Evolutionary conservation across 768 basidiomycete genomes (phyloP).

Genomic region (Lentinula sp.): DNA sequence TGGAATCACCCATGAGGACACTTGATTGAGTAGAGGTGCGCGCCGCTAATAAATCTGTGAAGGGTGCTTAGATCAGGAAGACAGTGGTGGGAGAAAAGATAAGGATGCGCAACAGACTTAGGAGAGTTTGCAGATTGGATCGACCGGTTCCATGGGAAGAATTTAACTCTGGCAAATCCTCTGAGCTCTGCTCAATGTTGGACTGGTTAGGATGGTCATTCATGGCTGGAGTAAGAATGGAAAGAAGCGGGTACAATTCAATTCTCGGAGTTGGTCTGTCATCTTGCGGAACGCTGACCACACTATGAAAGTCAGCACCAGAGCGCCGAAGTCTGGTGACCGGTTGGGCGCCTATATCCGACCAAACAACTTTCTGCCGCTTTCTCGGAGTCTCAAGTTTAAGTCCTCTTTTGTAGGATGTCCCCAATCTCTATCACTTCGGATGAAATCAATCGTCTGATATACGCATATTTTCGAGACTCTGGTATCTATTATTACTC

Average conservation of each 20-base stretch:
- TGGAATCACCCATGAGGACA: neutral
- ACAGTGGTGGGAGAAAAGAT: neutral
- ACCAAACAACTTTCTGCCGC: neutral
- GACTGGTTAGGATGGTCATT: neutral
- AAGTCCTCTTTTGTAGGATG: constrained; percentile 14
- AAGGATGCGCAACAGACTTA: neutral
- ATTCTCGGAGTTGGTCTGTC: neutral
- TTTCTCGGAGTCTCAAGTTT: neutral
- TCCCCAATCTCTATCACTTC: constrained; percentile 61
- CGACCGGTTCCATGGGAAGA: neutral
- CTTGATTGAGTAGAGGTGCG: neutral
- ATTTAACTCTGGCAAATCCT: neutral
- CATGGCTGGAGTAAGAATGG: neutral
- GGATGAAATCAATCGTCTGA: constrained; percentile 81
- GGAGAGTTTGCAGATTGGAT: neutral
- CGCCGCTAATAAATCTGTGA: neutral
- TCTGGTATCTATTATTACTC: constrained; percentile 47
- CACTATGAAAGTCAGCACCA: too few relatives aligned
- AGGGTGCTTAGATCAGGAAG: neutral
- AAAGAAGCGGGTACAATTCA: neutral
- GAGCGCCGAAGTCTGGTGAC: neutral
- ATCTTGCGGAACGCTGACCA: neutral
- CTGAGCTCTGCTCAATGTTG: neutral
- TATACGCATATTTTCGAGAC: constrained; percentile 80
- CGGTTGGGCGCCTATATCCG: neutral